Conservation (phyloP, 305 asterid species). For the Fraxinus xanthoxyloides region DNA sequence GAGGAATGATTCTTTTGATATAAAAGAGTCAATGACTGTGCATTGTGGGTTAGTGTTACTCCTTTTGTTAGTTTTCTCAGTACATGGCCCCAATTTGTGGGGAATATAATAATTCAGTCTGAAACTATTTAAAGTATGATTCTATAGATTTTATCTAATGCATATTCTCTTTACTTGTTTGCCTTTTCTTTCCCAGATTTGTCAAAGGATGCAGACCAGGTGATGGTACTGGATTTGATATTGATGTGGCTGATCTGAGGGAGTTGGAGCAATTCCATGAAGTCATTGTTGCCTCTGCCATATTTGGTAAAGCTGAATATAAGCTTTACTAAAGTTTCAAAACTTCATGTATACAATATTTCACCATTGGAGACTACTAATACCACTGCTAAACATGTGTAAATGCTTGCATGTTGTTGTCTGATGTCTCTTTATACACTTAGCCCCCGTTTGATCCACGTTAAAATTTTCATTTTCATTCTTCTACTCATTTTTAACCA, state of each 20-base stretch:
- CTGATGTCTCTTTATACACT: neutral
- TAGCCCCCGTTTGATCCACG: no score
- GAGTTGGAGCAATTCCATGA: constrained; percentile 76
- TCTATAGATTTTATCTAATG: constrained; percentile 4
- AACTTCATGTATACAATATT: constrained; percentile 16
- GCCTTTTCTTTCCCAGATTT: constrained; percentile 49
- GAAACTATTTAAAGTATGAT: neutral
- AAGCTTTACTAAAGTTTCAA: constrained; percentile 21
- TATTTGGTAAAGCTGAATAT: constrained; percentile 69
- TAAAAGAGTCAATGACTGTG: constrained; percentile 80
- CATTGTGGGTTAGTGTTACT: constrained; percentile 84
- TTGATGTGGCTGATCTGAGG: constrained; percentile 70
- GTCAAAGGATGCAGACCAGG: constrained; percentile 93
- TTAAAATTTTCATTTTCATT: no score
- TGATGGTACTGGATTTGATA: constrained; percentile 79
- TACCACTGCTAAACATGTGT: constrained; percentile 18
- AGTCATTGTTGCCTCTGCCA: constrained; percentile 95
- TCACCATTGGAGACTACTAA: constrained; percentile 12
- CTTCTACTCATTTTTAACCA: no score
- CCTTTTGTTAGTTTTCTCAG: constrained; percentile 4
- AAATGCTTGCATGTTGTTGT: constrained; percentile 20
- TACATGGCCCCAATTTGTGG: neutral
- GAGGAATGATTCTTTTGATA: constrained; percentile 69
- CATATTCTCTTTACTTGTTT: neutral
- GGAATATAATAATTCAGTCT: neutral